Conservation (phyloP, 1,139 yeast species). For the Taiozyma sp. region DNA sequence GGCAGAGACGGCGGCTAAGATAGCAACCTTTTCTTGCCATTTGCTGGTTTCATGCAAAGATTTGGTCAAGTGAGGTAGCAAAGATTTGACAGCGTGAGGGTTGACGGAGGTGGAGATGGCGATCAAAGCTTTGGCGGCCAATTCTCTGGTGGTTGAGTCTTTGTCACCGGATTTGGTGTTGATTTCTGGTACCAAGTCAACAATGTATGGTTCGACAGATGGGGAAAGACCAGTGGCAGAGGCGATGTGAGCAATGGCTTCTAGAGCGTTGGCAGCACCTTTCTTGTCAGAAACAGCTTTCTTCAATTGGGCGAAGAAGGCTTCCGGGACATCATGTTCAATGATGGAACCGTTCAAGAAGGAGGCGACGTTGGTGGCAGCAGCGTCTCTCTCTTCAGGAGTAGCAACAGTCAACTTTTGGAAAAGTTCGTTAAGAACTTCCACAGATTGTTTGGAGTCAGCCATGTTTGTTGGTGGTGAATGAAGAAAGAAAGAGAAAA, state of each 20-base stretch:
- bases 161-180: slow-evolving; percentile 88
- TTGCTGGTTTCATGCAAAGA: slow-evolving; percentile 73
- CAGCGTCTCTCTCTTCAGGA: slow-evolving; percentile 75
- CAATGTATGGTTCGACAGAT: slow-evolving; percentile 92
- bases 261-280: slow-evolving; percentile 72
- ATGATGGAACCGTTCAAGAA: slow-evolving; percentile 96
- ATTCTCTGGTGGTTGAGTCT: slow-evolving; percentile 64
- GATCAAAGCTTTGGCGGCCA: slow-evolving; percentile 68
- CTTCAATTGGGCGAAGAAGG: slow-evolving; percentile 74
- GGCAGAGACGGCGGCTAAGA: slow-evolving; percentile 76
- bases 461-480: slow-evolving; percentile 26
- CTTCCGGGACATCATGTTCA: slow-evolving; percentile 96
- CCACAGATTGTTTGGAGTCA: slow-evolving; percentile 39
- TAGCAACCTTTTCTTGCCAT: slow-evolving; percentile 98
- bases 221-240: slow-evolving; percentile 75
- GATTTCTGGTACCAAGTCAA: slow-evolving; percentile 64
- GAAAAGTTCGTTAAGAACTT: slow-evolving; percentile 92
- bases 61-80: slow-evolving; percentile 74
- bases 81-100: slow-evolving; percentile 88
- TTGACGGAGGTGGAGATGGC: slow-evolving; percentile 79
- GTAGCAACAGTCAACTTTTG: slow-evolving; percentile 87
- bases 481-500: background rate
- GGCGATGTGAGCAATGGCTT: slow-evolving; percentile 82
- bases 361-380: slow-evolving; percentile 86
- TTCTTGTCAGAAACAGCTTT: slow-evolving; percentile 78